Evolutionary conservation across 352 stramenopile species (phyloP).

Genomic region (Globisporangium iwayamae): DNA sequence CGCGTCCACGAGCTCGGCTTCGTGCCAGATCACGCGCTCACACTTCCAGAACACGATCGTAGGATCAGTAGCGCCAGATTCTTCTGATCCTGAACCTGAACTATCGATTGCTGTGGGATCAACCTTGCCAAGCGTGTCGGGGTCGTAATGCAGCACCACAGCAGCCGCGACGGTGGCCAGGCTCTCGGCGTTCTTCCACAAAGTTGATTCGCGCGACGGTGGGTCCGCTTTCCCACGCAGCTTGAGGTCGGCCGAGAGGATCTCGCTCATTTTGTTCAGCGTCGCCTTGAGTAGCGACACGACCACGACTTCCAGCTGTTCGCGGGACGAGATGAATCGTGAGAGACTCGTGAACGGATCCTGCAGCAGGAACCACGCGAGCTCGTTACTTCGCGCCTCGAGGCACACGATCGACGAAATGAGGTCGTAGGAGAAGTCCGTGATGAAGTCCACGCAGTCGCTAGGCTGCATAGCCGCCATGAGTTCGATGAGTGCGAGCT

Average conservation of each 20-base stretch:
- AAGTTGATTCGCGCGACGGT: constrained; percentile 63
- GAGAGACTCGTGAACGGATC: constrained; percentile 74
- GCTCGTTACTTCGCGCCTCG: constrained; percentile 79
- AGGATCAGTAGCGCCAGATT: constrained; percentile 6
- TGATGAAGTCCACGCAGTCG: constrained; percentile 68
- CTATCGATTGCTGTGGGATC: constrained; percentile 32
- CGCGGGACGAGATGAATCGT: constrained; percentile 52
- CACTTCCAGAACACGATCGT: constrained; percentile 74
- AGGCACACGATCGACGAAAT: constrained; percentile 81
- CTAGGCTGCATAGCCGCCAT: constrained; percentile 56
- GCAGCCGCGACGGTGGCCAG: constrained; percentile 63
- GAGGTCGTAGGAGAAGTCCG: constrained; percentile 65
- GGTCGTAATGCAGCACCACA: constrained; percentile 83
- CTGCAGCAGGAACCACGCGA: constrained; percentile 77
- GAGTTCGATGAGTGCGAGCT: constrained; percentile 65
- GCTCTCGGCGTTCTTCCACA: constrained; percentile 81
- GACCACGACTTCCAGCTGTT: constrained; percentile 67
- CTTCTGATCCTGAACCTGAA: constrained; percentile 13
- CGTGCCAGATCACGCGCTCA: constrained; percentile 66
- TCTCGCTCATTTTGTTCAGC: constrained; percentile 75
- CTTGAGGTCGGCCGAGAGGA: constrained; percentile 69
- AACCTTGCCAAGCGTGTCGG: constrained; percentile 58
- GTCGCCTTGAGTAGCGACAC: constrained; percentile 71
- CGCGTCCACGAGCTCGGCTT: constrained; percentile 71
- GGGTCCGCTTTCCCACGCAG: constrained; percentile 55